These are phyloP conservation scores for Hanseniaspora meyeri DNA, from an alignment of 805 yeast genomes.

Conservation along the genomic window DNA sequence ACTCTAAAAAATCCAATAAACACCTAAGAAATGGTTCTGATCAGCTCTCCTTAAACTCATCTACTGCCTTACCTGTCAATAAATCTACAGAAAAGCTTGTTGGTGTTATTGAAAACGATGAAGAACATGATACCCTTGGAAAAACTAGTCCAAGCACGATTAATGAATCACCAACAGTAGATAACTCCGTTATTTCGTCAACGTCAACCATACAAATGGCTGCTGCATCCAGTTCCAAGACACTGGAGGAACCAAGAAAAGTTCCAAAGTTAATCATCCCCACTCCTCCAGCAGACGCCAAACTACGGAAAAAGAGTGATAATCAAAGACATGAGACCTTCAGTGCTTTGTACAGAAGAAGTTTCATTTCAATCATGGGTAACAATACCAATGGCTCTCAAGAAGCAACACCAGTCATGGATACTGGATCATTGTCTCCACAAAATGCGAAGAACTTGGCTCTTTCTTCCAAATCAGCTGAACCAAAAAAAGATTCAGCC, in stretches of 20 bases:
- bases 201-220: constrained; percentile 8
- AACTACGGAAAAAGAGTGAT: background rate
- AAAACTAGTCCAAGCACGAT: background rate
- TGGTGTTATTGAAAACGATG: constrained; percentile 6
- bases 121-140: background rate
- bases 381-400: constrained; percentile 8
- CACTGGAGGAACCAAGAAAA: background rate
- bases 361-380: constrained; percentile 26
- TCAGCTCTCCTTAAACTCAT: constrained; percentile 14
- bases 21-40: constrained; percentile 25
- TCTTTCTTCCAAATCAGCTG: constrained; percentile 13
- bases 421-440: background rate
- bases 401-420: background rate
- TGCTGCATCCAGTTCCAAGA: background rate
- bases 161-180: background rate
- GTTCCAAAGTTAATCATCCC: constrained; percentile 12
- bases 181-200: background rate
- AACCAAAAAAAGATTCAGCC: constrained; percentile 18
- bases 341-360: constrained; percentile 27
- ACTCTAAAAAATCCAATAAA: constrained; percentile 16
- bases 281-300: background rate
- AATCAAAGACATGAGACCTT: constrained; percentile 23
- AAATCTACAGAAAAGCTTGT: background rate
- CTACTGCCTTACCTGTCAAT: background rate
- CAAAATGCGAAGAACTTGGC: background rate